These are phyloP conservation scores for Darksidea phi DNA, from an alignment of 495 filamentous ascomycete genomes.

Conservation along the genomic window DNA sequence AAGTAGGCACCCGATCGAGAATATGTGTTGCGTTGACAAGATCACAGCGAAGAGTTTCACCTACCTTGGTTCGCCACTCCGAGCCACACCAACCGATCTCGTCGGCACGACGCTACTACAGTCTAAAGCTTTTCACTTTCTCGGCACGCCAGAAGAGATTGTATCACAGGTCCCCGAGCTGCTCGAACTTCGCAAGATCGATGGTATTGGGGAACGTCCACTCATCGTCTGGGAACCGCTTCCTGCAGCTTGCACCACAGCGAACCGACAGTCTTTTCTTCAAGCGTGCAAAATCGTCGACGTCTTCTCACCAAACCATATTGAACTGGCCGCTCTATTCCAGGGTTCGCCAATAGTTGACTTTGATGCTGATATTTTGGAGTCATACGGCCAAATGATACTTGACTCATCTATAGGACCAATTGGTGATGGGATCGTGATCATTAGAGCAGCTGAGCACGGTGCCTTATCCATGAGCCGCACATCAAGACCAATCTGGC, in stretches of 20 bases:
- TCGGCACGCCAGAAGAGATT: constrained; percentile 18
- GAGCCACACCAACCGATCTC: constrained; percentile 6
- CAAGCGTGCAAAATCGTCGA: constrained; percentile 19
- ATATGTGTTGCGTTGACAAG: background rate
- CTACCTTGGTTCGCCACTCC: constrained; percentile 15
- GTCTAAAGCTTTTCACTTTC: constrained; percentile 17
- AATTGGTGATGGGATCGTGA: background rate
- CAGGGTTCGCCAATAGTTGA: background rate
- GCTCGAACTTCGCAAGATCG: constrained; percentile 5
- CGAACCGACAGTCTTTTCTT: constrained; percentile 11
- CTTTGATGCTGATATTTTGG: constrained; percentile 7
- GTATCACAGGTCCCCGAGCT: constrained; percentile 3
- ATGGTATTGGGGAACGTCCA: constrained; percentile 17
- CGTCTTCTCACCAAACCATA: constrained; percentile 30
- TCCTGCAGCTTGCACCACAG: constrained; percentile 11
- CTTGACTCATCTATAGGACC: constrained; percentile 3
- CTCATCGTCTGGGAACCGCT: constrained; percentile 22
- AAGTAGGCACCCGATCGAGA: constrained; percentile 1
- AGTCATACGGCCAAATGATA: constrained; percentile 2
- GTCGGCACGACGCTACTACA: constrained; percentile 5
- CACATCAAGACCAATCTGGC: constrained; percentile 8
- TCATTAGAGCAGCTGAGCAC: constrained; percentile 17
- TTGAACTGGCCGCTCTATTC: constrained; percentile 14
- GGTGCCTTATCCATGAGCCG: constrained; percentile 4
- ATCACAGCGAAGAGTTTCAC: constrained; percentile 17